A percentile compares a stretch with the other conserved stretches of the same genome.
Conservation (phyloP, 108 stramenopile genomes). For the Epipyxis sp. region DNA sequence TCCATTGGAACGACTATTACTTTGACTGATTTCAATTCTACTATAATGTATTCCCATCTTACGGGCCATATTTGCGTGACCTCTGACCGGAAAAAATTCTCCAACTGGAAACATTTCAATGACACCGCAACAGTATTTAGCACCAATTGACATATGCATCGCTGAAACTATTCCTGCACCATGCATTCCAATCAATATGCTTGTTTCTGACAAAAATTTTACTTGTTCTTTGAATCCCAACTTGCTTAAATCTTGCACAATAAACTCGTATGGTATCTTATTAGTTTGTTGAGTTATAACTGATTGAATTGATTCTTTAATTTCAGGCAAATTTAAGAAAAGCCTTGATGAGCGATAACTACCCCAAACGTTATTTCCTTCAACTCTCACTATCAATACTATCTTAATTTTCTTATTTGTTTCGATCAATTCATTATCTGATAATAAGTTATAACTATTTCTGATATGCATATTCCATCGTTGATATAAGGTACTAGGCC, state of each 20-base stretch:
- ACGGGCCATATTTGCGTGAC: neutral
- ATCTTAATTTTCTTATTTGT: neutral
- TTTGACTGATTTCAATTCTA: neutral
- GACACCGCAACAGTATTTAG: neutral
- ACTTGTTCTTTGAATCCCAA: neutral
- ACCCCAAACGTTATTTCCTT: neutral
- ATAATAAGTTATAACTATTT: neutral
- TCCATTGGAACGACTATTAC: neutral
- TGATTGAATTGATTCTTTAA: neutral
- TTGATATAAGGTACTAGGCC: constrained; percentile 11
- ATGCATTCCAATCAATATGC: neutral
- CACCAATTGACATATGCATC: constrained; percentile 2
- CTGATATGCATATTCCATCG: neutral
- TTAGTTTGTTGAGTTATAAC: neutral
- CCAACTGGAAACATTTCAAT: neutral
- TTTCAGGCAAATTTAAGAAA: neutral
- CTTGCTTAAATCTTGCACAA: neutral
- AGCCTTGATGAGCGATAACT: neutral
- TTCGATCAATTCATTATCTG: neutral
- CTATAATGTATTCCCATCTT: neutral
- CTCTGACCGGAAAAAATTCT: neutral
- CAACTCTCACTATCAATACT: neutral
- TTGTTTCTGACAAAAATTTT: neutral
- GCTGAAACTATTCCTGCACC: neutral
- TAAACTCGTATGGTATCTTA: neutral